Evolutionary conservation across 139 green algal species (phyloP).

Genomic region (Penium margaritaceum): DNA sequence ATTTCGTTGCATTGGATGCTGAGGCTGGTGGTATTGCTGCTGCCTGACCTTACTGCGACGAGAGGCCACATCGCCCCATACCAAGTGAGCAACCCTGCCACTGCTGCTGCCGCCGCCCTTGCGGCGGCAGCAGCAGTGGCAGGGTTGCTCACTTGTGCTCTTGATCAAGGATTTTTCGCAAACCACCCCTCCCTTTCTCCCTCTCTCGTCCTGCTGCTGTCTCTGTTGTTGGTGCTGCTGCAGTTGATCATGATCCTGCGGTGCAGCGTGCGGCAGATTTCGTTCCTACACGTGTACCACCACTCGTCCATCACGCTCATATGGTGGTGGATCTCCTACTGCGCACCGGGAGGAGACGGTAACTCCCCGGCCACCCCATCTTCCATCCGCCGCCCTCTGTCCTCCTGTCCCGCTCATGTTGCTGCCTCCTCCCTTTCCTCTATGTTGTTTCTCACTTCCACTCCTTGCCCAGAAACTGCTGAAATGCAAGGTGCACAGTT

Average conservation of each 20-base stretch:
- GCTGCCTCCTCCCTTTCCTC: neutral
- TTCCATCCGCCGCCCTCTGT: neutral
- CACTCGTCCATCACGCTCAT: slow-evolving; percentile 63
- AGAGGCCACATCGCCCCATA: too few relatives aligned
- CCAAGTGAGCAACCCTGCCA: too few relatives aligned
- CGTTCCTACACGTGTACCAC: slow-evolving; percentile 70
- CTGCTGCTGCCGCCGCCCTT: too few relatives aligned
- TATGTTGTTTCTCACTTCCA: neutral
- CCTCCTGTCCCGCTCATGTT: neutral
- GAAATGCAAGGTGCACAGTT: neutral
- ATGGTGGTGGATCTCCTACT: slow-evolving; percentile 61
- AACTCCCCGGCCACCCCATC: neutral
- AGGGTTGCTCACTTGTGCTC: too few relatives aligned
- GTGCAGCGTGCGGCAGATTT: slow-evolving; percentile 58
- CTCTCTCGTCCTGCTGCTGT: too few relatives aligned
- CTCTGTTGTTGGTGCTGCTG: too few relatives aligned
- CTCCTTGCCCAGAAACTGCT: neutral
- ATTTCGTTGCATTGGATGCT: too few relatives aligned
- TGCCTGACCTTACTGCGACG: too few relatives aligned
- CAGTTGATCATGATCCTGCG: slow-evolving; percentile 69
- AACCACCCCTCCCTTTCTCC: too few relatives aligned
- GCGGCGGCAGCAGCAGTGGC: too few relatives aligned
- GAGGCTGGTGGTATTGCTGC: too few relatives aligned
- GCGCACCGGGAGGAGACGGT: slow-evolving; percentile 58
- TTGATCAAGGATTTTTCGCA: too few relatives aligned